These are phyloP conservation scores for Aleurites moluccanus DNA, from an alignment of 441 rosid genomes.

Conservation along the genomic window DNA sequence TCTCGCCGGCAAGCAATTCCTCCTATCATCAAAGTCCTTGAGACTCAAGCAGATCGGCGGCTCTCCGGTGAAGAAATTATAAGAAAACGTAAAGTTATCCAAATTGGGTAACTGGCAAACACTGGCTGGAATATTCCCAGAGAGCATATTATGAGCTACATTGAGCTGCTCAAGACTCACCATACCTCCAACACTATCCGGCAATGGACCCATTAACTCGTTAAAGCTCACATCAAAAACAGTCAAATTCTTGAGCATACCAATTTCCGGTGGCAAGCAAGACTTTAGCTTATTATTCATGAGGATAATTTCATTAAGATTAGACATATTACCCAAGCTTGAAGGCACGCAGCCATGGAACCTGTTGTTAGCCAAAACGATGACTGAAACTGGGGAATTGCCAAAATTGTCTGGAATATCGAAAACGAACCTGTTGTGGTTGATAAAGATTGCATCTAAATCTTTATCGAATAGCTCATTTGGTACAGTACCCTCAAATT, in stretches of 20 bases:
- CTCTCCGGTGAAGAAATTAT: slow-evolving; percentile 84
- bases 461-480: slow-evolving; percentile 72
- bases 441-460: slow-evolving; percentile 85
- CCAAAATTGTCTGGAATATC: slow-evolving; percentile 81
- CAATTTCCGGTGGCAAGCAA: slow-evolving; percentile 78
- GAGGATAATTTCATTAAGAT: slow-evolving; percentile 73
- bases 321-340: slow-evolving; percentile 82
- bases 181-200: slow-evolving; percentile 61
- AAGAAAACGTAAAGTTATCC: slow-evolving; percentile 68
- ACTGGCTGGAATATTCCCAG: slow-evolving; percentile 71
- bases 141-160: slow-evolving; percentile 74
- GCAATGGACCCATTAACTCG: slow-evolving; percentile 72
- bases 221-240: slow-evolving; percentile 82
- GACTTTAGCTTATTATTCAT: slow-evolving; percentile 76
- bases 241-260: slow-evolving; percentile 62
- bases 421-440: slow-evolving; percentile 81
- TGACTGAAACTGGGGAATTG: slow-evolving; percentile 90
- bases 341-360: slow-evolving; percentile 88
- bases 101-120: slow-evolving; percentile 68
- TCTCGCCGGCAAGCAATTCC: slow-evolving; percentile 70
- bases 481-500: slow-evolving; percentile 87
- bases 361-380: slow-evolving; percentile 76
- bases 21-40: slow-evolving; percentile 53
- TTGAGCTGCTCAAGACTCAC: slow-evolving; percentile 70
- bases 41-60: slow-evolving; percentile 67